phyloP scores from a whole-genome alignment of 768 basidiomycete species.

The Porphyrellus cyaneotinctus region DNA sequence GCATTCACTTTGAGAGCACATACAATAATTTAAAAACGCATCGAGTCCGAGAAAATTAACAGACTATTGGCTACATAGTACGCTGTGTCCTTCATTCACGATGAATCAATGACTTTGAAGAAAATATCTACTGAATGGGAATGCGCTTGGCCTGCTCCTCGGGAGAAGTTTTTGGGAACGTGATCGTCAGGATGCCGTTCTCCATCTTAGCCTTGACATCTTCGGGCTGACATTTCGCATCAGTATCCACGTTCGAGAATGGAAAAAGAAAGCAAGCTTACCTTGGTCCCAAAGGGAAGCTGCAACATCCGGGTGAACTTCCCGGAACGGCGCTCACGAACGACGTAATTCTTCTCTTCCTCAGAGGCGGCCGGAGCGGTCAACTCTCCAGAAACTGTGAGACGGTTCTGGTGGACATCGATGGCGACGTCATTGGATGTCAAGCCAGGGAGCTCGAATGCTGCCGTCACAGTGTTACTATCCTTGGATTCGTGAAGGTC shows the following conservation, averaged over 20 bases:
- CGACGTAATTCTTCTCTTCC: conserved; percentile 36
- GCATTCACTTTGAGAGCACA: too few species aligned
- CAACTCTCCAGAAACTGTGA: conserved; percentile 47
- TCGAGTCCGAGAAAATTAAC: too few species aligned
- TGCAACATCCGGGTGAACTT: conserved; percentile 43
- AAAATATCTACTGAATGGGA: not conserved
- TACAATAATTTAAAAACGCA: too few species aligned
- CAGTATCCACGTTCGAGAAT: not conserved
- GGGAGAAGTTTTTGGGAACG: conserved; percentile 41
- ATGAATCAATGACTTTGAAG: too few species aligned
- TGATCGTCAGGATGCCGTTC: conserved; percentile 43
- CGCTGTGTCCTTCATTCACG: not conserved
- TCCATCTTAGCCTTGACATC: conserved; percentile 38
- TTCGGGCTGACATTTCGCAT: conserved; percentile 30
- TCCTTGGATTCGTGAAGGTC: conserved; percentile 45
- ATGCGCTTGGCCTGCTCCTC: conserved; percentile 21
- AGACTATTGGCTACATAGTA: not conserved
- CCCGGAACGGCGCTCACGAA: conserved; percentile 44
- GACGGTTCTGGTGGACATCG: conserved; percentile 42
- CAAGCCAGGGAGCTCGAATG: conserved; percentile 54
- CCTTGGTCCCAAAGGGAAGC: conserved; percentile 47
- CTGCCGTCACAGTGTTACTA: conserved; percentile 43
- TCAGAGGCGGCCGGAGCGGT: conserved; percentile 25
- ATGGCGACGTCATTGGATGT: conserved; percentile 46
- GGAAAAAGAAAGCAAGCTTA: conserved; percentile 9